Conservation (phyloP, 75 land plant genomes). For the Pseudotsuga menziesii region DNA sequence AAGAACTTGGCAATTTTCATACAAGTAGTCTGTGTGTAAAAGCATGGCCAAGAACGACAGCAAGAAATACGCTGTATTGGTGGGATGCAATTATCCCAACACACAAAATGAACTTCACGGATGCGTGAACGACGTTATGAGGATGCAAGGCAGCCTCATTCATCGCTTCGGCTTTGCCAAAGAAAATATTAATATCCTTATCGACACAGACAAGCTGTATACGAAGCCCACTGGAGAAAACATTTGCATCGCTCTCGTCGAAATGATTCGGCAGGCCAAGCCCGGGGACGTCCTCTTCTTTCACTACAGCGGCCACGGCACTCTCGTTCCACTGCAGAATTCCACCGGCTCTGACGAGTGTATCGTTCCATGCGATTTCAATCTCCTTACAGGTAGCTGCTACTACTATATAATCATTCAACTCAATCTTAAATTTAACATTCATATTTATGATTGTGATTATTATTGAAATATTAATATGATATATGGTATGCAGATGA, state of each 20-base stretch:
- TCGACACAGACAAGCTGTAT: constrained; percentile 40
- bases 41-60: no score
- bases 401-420: no score
- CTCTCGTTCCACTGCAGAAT: constrained; percentile 32
- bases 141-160: constrained; percentile 45
- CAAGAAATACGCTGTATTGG: constrained; percentile 37
- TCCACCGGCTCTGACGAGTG: constrained; percentile 52
- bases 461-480: no score
- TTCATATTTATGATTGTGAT: no score
- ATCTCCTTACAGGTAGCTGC: constrained; percentile 59
- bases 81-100: constrained; percentile 77
- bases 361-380: constrained; percentile 83
- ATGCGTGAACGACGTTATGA: constrained; percentile 70
- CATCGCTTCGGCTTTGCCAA: constrained; percentile 47
- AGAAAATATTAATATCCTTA: constrained; percentile 41
- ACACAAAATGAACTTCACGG: constrained; percentile 64
- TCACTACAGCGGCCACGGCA: constrained; percentile 89
- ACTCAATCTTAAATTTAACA: no score
- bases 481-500: constrained; percentile 46
- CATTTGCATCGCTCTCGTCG: constrained; percentile 38
- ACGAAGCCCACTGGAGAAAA: constrained; percentile 66
- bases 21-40: no score
- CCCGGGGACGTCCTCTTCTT: constrained; percentile 70
- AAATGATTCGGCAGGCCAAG: constrained; percentile 35
- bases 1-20: no score